Evolutionary conservation across 345 rosid species (phyloP).

Genomic region (Mallotus nudiflorus): DNA sequence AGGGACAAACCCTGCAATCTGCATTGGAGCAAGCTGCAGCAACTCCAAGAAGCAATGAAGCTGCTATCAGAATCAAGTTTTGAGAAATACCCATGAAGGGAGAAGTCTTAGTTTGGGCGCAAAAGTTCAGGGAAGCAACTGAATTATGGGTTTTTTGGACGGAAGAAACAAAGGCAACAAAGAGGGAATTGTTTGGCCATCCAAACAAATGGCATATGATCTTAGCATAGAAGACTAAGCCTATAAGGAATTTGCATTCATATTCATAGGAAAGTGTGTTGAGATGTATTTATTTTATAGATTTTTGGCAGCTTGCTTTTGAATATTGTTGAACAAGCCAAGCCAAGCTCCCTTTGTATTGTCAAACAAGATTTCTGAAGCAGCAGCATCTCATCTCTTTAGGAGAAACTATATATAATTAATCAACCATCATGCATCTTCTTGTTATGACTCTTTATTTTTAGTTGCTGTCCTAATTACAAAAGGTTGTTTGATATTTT

Average conservation of each 20-base stretch:
- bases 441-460: too few species aligned
- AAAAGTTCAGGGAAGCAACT: neutral
- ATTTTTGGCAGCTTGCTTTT: neutral
- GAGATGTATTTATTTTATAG: neutral
- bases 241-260: neutral
- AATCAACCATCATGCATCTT: too few species aligned
- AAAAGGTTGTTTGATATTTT: too few species aligned
- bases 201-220: constrained; percentile 16
- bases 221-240: neutral
- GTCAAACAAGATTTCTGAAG: neutral
- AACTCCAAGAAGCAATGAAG: constrained; percentile 20
- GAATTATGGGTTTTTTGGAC: constrained; percentile 15
- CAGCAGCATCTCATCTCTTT: too few species aligned
- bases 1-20: constrained; percentile 48
- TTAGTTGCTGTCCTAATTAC: too few species aligned
- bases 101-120: neutral
- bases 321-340: neutral
- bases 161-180: constrained; percentile 30
- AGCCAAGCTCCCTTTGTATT: neutral
- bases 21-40: constrained; percentile 33
- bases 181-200: constrained; percentile 10
- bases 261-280: constrained; percentile 12
- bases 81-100: constrained; percentile 30
- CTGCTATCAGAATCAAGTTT: constrained; percentile 19
- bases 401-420: too few species aligned